Conservation (phyloP, 2,329 filamentous ascomycete genomes). For the Trichoderma brevicompactum region DNA sequence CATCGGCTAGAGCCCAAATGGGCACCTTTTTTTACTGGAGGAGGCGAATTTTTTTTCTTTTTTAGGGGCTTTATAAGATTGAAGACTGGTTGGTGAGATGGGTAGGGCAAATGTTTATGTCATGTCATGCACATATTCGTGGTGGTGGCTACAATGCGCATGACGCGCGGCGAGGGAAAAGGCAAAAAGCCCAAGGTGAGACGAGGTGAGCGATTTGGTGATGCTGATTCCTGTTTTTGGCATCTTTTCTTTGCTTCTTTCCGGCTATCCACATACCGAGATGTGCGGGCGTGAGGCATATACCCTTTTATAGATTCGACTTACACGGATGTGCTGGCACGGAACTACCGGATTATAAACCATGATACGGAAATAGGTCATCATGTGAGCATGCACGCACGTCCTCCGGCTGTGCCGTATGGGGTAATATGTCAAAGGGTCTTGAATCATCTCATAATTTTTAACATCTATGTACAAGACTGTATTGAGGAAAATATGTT, state of each 20-base stretch:
- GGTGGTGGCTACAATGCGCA: constrained; percentile 24
- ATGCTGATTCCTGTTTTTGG: not conserved
- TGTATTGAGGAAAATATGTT: constrained; percentile 21
- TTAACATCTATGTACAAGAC: constrained; percentile 30
- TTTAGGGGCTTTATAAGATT: not conserved
- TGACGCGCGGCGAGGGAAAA: constrained; percentile 10
- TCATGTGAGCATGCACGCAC: not conserved
- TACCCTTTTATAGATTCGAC: not conserved
- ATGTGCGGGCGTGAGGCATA: not conserved
- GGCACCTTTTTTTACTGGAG: no score
- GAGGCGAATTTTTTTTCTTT: no score
- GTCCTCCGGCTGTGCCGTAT: constrained; percentile 11
- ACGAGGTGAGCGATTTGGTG: not conserved
- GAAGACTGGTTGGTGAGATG: not conserved
- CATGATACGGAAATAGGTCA: not conserved
- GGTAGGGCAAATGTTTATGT: not conserved
- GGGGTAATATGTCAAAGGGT: not conserved
- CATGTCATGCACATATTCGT: not conserved
- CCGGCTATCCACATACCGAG: not conserved
- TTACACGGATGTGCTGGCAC: constrained; percentile 1
- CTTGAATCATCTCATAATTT: constrained; percentile 15
- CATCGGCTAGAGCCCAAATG: no score
- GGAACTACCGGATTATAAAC: constrained; percentile 20
- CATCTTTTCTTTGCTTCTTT: not conserved
- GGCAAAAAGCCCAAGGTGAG: not conserved